These are phyloP conservation scores for Pseudogymnoascus sp. DNA, from an alignment of 2,329 filamentous ascomycete species.

Conservation along the genomic window DNA sequence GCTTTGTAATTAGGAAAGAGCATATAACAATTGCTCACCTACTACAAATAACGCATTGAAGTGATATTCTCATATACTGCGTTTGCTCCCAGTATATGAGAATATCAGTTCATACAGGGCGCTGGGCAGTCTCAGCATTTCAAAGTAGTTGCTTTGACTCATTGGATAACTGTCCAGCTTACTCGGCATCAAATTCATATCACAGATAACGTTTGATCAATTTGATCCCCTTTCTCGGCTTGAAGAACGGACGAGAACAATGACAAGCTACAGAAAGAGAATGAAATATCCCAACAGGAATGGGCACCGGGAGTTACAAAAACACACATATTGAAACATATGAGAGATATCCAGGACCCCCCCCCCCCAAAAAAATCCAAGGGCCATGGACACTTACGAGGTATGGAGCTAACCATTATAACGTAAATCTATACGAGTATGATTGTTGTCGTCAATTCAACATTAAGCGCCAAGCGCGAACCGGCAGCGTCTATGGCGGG, in stretches of 20 bases:
- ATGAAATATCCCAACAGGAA: not conserved
- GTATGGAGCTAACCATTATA: not conserved
- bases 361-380: not conserved
- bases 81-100: not conserved
- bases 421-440: not conserved
- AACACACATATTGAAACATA: not conserved
- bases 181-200: not conserved
- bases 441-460: not conserved
- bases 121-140: not conserved
- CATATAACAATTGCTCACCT: not conserved
- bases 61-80: not conserved
- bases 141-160: not conserved
- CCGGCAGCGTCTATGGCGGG: not conserved
- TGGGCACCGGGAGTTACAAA: not conserved
- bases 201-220: not conserved
- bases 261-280: not conserved
- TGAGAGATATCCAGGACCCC: not conserved
- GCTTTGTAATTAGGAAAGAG: not conserved
- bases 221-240: not conserved
- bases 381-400: not conserved
- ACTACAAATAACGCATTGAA: not conserved
- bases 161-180: not conserved
- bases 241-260: not conserved
- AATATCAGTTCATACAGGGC: not conserved
- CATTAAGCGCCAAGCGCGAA: not conserved